Percentiles rank a stretch among this genome's conserved stretches.
phyloP scores from a whole-genome alignment of 1,284 basidiomycete genomes.

The Stereum hirsutum region DNA sequence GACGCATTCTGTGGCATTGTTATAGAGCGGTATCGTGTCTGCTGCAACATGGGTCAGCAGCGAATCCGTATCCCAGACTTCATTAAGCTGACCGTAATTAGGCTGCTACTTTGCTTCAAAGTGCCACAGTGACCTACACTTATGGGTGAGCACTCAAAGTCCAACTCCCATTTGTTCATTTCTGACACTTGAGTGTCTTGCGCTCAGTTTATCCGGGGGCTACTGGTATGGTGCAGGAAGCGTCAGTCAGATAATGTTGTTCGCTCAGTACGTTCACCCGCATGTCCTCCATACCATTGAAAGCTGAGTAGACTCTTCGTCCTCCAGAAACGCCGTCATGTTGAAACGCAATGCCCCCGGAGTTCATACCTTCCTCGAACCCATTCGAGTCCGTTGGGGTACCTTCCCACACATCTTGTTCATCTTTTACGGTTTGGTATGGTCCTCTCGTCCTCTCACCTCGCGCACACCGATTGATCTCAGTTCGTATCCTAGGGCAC shows the following conservation, averaged over 20 bases:
- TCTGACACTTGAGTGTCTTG: no score
- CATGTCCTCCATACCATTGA: not conserved
- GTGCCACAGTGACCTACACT: no score
- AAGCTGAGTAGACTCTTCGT: not conserved
- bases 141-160: no score
- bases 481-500: conserved; percentile 70
- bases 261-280: conserved; percentile 54
- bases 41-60: no score
- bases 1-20: no score
- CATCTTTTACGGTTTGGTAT: conserved; percentile 57
- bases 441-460: no score
- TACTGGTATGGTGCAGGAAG: conserved; percentile 51
- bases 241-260: conserved; percentile 66
- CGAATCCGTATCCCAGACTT: no score
- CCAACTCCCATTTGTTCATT: no score
- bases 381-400: conserved; percentile 69
- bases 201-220: conserved; percentile 13
- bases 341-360: conserved; percentile 63
- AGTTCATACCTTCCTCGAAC: conserved; percentile 46
- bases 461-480: conserved; percentile 24
- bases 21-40: no score
- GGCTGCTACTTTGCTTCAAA: no score
- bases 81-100: no score
- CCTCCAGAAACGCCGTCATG: conserved; percentile 41
- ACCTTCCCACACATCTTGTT: conserved; percentile 65